Base-by-base conservation (phyloP, 768 basidiomycete species). In the Phylloporus arenicola region DNA sequence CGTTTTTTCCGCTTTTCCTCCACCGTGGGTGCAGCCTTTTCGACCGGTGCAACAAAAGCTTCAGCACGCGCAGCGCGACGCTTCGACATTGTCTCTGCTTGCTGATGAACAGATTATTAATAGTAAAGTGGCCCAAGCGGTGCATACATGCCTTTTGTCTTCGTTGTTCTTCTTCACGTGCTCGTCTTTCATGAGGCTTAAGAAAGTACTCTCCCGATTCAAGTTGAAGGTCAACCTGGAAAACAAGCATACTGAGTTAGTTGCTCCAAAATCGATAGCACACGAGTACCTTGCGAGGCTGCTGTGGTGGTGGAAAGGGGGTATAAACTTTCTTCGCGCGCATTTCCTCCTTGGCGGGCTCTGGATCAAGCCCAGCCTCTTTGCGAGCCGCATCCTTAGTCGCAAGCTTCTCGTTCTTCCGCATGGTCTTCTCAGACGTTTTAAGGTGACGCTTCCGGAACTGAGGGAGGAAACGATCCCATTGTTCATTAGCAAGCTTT, bases 181-280 rank as follows among this genome's bases (percentile, higher is more conserved):
- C 81, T 56, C 86, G 85, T 73, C 88, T 95, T 65, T 98, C 90
- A 52, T 81, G 76, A 16, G 87, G 72, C 65, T 95, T 96, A 72
- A 99, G 86, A 77, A 98, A 99, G 65, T 98, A 98, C 63, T 98
- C 96, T 71, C 96, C 96, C 2, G 88, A 88, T 64, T 96, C 95
- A 56, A 98, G 76, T 75, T 97, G 88, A 40, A 96, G 65, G 69
- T 99, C 96, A 62, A 98, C 75, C 86, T 92, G 52, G 17, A 7
- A 5, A 44, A 34, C 25, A 27, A 54, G 29, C 35, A 17, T 11
- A 12, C 12, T 61, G 34, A 62, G 48, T 46, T 43, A 17, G 3
- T 52, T 29, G 29, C 46, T 11, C 45, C 19, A 12, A 24, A 33
- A 14, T 41, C 29, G 24, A 33, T 10, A 46, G 37, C 1, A 42